A percentile compares a stretch with the other conserved stretches of the same genome.
phyloP scores from a whole-genome alignment of 768 basidiomycete species.

The Holtermannia corniformis region DNA sequence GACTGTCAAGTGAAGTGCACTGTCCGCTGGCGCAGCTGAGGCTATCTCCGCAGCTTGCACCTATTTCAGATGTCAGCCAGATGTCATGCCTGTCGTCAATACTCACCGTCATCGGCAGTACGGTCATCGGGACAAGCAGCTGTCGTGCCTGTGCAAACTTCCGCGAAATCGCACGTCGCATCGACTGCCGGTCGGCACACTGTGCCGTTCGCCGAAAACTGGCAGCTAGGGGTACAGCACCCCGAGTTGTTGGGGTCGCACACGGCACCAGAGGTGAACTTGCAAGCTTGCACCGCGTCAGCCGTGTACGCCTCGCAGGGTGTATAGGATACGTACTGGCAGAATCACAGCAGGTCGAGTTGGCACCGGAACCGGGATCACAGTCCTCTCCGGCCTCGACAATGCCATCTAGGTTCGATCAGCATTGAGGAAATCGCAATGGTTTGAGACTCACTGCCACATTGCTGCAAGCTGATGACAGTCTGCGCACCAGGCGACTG shows the following conservation, averaged over 20 bases:
- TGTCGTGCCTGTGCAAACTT: conserved; percentile 66
- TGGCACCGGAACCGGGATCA: conserved; percentile 59
- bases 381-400: conserved; percentile 64
- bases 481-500: conserved; percentile 49
- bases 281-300: conserved; percentile 38
- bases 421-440: not conserved
- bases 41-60: conserved; percentile 57
- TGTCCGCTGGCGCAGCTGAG: conserved; percentile 66
- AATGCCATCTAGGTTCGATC: conserved; percentile 32
- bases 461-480: conserved; percentile 28
- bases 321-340: conserved; percentile 45
- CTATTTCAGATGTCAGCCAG: conserved; percentile 37
- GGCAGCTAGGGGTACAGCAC: conserved; percentile 64
- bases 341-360: conserved; percentile 58
- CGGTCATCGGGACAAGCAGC: conserved; percentile 62
- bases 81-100: not conserved
- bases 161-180: conserved; percentile 57
- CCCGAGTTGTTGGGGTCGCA: conserved; percentile 69
- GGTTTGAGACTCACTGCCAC: conserved; percentile 37
- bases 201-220: conserved; percentile 52
- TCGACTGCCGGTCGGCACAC: conserved; percentile 66
- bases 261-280: conserved; percentile 55
- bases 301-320: not conserved
- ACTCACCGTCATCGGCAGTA: conserved; percentile 54
- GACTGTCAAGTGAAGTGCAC: conserved; percentile 65